Percentiles rank a stretch among this genome's conserved stretches.
These are phyloP conservation scores for Globisporangium echinulatum DNA, from an alignment of 352 stramenopile genomes.

Conservation along the genomic window DNA sequence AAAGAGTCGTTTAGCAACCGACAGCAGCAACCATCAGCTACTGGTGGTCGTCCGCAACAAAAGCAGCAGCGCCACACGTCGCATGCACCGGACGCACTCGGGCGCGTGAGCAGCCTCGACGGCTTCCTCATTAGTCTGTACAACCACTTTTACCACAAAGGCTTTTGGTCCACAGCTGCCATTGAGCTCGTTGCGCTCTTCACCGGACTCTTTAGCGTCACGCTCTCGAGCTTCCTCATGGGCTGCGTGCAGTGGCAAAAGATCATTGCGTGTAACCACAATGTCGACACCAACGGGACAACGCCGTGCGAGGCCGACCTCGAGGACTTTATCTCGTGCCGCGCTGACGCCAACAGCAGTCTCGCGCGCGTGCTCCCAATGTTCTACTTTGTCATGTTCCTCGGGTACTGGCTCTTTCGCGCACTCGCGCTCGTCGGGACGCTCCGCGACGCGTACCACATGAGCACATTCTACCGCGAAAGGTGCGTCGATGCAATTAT, in stretches of 20 bases:
- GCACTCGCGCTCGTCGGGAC: conserved; percentile 77
- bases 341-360: conserved; percentile 41
- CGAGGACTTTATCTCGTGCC: conserved; percentile 65
- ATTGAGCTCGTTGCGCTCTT: conserved; percentile 89
- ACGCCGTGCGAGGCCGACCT: conserved; percentile 77
- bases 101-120: conserved; percentile 83
- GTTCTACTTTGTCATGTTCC: conserved; percentile 94
- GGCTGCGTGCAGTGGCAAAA: conserved; percentile 94
- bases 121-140: conserved; percentile 91
- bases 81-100: conserved; percentile 56
- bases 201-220: conserved; percentile 95
- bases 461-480: conserved; percentile 90
- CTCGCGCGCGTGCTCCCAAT: conserved; percentile 56
- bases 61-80: conserved; percentile 18
- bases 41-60: conserved; percentile 5
- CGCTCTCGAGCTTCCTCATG: conserved; percentile 92
- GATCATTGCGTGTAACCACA: conserved; percentile 77
- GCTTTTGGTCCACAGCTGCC: conserved; percentile 86
- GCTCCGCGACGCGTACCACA: conserved; percentile 85
- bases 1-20: conserved; percentile 26
- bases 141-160: conserved; percentile 93
- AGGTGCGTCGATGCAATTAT: conserved; percentile 14
- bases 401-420: conserved; percentile 89
- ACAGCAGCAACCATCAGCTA: conserved; percentile 4
- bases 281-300: conserved; percentile 32